Conservation (phyloP, 2,329 filamentous ascomycete genomes). For the Blastomyces parvus region DNA sequence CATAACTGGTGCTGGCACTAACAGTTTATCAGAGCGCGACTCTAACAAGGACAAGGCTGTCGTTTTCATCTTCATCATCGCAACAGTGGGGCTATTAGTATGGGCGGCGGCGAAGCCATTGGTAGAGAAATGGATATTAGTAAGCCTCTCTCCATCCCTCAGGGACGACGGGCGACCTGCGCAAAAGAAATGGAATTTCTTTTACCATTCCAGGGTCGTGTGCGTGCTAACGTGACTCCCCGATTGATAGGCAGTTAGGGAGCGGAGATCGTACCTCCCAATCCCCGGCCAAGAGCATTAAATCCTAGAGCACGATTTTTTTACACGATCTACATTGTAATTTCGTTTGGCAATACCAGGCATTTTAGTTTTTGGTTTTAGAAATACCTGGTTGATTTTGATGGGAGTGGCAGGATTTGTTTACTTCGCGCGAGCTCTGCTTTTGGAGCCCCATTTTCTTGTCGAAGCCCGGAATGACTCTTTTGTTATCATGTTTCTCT, state of each 20-base stretch:
- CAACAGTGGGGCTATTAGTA: slow-evolving; percentile 50
- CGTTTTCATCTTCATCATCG: slow-evolving; percentile 56
- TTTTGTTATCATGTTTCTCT: not conserved
- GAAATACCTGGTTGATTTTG: not conserved
- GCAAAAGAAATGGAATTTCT: no score
- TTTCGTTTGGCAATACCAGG: not conserved
- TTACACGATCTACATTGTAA: not conserved
- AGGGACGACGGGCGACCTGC: no score
- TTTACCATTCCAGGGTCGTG: not conserved
- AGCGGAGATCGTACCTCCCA: slow-evolving; percentile 44
- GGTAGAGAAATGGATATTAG: slow-evolving; percentile 48
- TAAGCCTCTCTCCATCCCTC: slow-evolving; percentile 23
- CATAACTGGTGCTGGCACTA: not conserved
- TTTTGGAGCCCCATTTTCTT: not conserved
- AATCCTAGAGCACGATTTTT: not conserved
- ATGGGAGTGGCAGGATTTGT: not conserved
- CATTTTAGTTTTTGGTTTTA: not conserved
- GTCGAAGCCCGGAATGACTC: not conserved
- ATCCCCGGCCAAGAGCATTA: slow-evolving; percentile 29
- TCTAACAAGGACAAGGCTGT: slow-evolving; percentile 58
- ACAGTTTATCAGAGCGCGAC: slow-evolving; percentile 45
- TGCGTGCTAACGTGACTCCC: not conserved
- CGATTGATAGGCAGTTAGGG: slow-evolving; percentile 34
- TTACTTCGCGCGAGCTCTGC: not conserved
- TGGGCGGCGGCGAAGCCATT: slow-evolving; percentile 54